Conservation (phyloP, 2,329 filamentous ascomycete species). For the Ceratocystis harringtonii region DNA sequence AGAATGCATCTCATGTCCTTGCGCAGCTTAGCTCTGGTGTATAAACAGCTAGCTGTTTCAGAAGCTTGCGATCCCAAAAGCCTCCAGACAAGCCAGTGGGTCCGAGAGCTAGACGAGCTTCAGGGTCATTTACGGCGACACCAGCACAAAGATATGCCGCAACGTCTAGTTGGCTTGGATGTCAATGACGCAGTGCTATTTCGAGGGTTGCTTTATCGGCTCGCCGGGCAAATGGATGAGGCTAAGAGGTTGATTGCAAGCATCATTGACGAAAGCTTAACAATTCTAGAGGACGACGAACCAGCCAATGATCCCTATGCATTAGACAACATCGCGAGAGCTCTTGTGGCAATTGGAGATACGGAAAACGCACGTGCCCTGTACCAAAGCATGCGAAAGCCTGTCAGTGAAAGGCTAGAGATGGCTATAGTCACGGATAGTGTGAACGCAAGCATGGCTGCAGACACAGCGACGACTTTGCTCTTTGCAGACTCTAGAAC, state of each 20-base stretch:
- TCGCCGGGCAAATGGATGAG: slow-evolving; percentile 21
- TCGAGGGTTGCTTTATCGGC: slow-evolving; percentile 27
- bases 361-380: slow-evolving; percentile 26
- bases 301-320: slow-evolving; percentile 30
- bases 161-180: slow-evolving; percentile 29
- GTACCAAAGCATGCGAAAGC: slow-evolving; percentile 27
- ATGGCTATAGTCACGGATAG: slow-evolving; percentile 22
- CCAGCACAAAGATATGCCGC: slow-evolving; percentile 28
- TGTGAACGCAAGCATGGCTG: slow-evolving; percentile 17
- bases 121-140: slow-evolving; percentile 27
- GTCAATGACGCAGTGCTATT: slow-evolving; percentile 30
- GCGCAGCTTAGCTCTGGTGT: slow-evolving; percentile 27
- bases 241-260: slow-evolving; percentile 23
- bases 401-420: slow-evolving; percentile 22
- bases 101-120: slow-evolving; percentile 26
- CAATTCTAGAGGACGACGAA: slow-evolving; percentile 28
- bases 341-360: slow-evolving; percentile 28
- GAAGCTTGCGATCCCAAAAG: slow-evolving; percentile 20
- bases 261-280: slow-evolving; percentile 27
- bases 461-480: background rate
- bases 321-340: slow-evolving; percentile 28
- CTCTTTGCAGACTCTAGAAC: background rate
- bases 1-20: slow-evolving; percentile 29
- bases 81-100: slow-evolving; percentile 23
- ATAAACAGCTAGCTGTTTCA: slow-evolving; percentile 24